Evolutionary conservation across 2,329 filamentous ascomycete genomes (phyloP), one percentile per base, ranked within the genome.

Genomic region (Sarocladium kiliense): DNA sequence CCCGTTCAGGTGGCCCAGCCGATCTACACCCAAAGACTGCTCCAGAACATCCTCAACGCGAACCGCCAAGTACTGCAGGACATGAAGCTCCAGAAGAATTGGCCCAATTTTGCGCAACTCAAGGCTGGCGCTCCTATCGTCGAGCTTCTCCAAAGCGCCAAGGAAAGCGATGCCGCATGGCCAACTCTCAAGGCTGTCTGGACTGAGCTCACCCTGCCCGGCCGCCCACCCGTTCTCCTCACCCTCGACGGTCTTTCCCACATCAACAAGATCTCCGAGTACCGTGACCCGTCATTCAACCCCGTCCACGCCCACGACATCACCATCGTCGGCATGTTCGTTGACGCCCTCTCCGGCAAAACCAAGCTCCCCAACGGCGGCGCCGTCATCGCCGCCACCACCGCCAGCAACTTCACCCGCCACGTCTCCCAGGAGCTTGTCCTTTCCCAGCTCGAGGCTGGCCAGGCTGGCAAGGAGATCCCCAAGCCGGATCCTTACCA

Each of bases 251-350:
- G 87, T 54, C 77, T 97, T 34, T 79, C 84, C 55, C 89, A 94
- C 74, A 82, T 91, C 71, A 96, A 96, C 89, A 80, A 80, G 61
- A 67, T 84, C 36, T 90, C 86, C 59, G 83, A 81, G 44, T 99
- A 97, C 76, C 82, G 87, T 60, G 82, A 82, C 59, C 76, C 87
- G 1, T 77, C 87, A 23, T 88, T 83, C 63, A 81, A 89, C 59
- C 78, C 77, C 14, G 87, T 99, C 59, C 94, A 99, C 75, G 81
- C 91, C 26, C 90, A 96, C 71, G 88, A 97, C 65, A 79, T 99
- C 27, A 77, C 82, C 23, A 77, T 97, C 21, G 77, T 96, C 54
- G 80, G 84, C 55, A 81, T 88, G 61, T 96, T 96, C 70, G 71
- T 88, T 58, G 84, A 88, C 53, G 81, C 88, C 56, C 78, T 97